Conservation (phyloP, 192 early-diverging fungal species). For the Funneliformis mosseae region DNA sequence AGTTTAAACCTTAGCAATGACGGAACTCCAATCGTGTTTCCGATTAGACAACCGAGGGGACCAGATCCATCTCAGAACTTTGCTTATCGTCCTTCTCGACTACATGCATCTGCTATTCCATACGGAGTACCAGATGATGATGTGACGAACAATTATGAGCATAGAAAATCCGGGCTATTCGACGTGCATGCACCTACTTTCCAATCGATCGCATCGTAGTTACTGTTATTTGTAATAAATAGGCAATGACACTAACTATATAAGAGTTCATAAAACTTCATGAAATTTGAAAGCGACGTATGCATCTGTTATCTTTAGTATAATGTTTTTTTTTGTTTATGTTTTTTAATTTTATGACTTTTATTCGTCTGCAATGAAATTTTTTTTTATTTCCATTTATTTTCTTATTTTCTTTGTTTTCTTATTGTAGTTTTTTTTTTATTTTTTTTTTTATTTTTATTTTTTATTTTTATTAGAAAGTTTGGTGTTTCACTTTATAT, state of each 20-base stretch:
- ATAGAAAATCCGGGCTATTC: conserved; percentile 26
- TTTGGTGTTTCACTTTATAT: too few relatives aligned
- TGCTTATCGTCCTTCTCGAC: conserved; percentile 52
- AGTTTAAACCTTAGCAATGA: conserved; percentile 11
- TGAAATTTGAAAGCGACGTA: neutral
- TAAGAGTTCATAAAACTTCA: neutral
- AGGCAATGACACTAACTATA: neutral
- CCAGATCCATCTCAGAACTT: conserved; percentile 75
- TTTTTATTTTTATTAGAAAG: neutral
- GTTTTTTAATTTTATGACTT: neutral
- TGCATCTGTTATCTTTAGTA: neutral
- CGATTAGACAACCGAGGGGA: conserved; percentile 72
- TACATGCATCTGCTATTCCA: conserved; percentile 28
- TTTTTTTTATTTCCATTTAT: too few relatives aligned
- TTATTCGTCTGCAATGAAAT: neutral
- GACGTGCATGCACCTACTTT: conserved; percentile 32
- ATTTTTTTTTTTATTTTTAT: neutral
- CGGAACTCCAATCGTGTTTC: conserved; percentile 56
- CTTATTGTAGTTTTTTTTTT: neutral
- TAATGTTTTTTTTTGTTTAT: neutral
- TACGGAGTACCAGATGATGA: conserved; percentile 22
- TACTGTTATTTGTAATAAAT: neutral
- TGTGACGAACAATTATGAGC: conserved; percentile 7
- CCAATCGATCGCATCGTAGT: conserved; percentile 32
- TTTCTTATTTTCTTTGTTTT: neutral